Conservation (phyloP, 305 asterid genomes). For the Petunia hybrid region DNA sequence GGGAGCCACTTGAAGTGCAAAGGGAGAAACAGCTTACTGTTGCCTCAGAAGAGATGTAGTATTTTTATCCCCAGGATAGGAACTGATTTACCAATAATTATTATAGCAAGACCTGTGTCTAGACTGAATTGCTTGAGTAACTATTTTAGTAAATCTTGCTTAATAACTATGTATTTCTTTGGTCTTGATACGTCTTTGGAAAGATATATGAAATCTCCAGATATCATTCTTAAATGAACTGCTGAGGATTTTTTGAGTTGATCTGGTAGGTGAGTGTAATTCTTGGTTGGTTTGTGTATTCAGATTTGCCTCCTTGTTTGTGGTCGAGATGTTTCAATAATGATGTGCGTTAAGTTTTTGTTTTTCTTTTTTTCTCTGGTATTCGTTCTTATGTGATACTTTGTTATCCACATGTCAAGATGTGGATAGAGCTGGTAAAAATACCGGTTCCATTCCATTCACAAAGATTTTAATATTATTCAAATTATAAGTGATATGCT, state of each 20-base stretch:
- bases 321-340: not conserved
- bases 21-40: not conserved
- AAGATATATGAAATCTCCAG: not conserved
- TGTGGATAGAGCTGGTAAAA: not conserved
- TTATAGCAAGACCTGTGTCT: not conserved
- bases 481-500: not conserved
- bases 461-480: not conserved
- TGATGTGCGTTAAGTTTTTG: not conserved
- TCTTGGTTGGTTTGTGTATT: not conserved
- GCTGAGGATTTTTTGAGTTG: not conserved
- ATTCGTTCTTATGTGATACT: not conserved
- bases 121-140: constrained; percentile 1
- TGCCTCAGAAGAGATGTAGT: not conserved
- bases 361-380: not conserved
- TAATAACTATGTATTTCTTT: not conserved
- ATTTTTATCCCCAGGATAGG: not conserved
- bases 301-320: not conserved
- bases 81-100: not conserved
- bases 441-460: not conserved
- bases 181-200: not conserved
- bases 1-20: not conserved
- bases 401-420: not conserved
- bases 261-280: not conserved
- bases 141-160: not conserved
- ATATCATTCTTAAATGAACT: not conserved